Evolutionary conservation across 2,329 filamentous ascomycete genomes (phyloP).

Genomic region (Helicocarpus griseus): DNA sequence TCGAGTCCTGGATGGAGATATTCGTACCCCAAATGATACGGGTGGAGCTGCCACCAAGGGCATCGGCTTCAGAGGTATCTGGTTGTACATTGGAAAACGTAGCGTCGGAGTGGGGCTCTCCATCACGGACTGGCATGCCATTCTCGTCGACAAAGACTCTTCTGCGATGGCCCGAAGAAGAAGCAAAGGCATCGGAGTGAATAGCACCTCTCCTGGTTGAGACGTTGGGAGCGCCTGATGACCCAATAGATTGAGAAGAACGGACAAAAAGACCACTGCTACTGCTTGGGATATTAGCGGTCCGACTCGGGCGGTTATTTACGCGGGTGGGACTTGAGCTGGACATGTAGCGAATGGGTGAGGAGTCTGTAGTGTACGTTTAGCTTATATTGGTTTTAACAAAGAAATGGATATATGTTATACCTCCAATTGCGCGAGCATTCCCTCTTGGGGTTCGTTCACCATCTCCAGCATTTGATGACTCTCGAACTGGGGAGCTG

Average conservation of each 20-base stretch:
- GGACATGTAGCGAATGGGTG: constrained; percentile 80
- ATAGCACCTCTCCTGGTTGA: constrained; percentile 73
- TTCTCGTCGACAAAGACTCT: constrained; percentile 56
- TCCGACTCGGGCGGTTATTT: constrained; percentile 43
- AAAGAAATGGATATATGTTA: neutral
- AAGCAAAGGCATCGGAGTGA: constrained; percentile 62
- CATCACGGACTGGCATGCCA: constrained; percentile 47
- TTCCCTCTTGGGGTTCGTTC: constrained; percentile 35
- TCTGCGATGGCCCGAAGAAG: constrained; percentile 43
- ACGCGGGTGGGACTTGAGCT: constrained; percentile 74
- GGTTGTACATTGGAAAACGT: constrained; percentile 64
- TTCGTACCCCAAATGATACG: constrained; percentile 96
- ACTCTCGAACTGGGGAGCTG: constrained; percentile 39
- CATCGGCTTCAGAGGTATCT: constrained; percentile 84
- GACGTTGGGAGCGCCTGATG: constrained; percentile 41
- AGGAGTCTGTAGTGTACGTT: constrained; percentile 57
- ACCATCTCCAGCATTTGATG: constrained; percentile 27
- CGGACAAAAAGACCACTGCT: constrained; percentile 81
- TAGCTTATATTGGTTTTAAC: neutral
- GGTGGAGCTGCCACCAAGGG: constrained; percentile 69
- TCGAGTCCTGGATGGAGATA: constrained; percentile 83
- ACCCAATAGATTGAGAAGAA: constrained; percentile 45
- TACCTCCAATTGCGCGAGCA: constrained; percentile 30
- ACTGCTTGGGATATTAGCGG: constrained; percentile 68
- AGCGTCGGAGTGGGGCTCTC: constrained; percentile 45